Evolutionary conservation across 75 land plant genomes (phyloP).

Genomic region (Cupressus sempervirens): DNA sequence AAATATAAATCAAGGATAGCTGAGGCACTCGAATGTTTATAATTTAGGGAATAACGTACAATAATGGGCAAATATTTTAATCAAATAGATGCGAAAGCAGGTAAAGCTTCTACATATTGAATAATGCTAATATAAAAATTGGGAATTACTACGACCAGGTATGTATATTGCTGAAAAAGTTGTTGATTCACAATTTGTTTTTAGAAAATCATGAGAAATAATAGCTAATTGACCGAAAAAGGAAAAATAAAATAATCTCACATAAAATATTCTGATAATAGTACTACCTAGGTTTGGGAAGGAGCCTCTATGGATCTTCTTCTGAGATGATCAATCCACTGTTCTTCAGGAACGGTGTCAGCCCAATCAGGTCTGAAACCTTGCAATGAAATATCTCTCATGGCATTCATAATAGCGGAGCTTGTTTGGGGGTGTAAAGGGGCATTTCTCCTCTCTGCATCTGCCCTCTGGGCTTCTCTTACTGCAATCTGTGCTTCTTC

Average conservation of each 20-base stretch:
- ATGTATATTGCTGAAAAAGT: not conserved
- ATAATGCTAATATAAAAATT: not conserved
- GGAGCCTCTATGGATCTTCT: conserved; percentile 15
- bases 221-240: not conserved
- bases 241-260: too few species aligned
- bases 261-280: not conserved
- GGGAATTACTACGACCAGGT: not conserved
- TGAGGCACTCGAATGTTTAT: not conserved
- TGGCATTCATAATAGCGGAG: conserved; percentile 62
- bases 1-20: not conserved
- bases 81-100: not conserved
- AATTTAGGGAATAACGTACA: not conserved
- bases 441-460: conserved; percentile 57
- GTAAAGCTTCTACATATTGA: not conserved
- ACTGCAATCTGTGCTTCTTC: conserved; percentile 36
- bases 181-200: not conserved
- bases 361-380: conserved; percentile 79
- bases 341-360: conserved; percentile 52
- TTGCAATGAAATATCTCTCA: conserved; percentile 64
- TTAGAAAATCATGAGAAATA: not conserved
- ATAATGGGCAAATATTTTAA: not conserved
- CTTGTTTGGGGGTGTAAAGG: conserved; percentile 65
- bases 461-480: conserved; percentile 50
- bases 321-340: conserved; percentile 60
- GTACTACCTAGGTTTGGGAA: not conserved